Evolutionary conservation across 2,329 filamentous ascomycete genomes (phyloP).

Genomic region (Ophidiomyces ophidiicola): DNA sequence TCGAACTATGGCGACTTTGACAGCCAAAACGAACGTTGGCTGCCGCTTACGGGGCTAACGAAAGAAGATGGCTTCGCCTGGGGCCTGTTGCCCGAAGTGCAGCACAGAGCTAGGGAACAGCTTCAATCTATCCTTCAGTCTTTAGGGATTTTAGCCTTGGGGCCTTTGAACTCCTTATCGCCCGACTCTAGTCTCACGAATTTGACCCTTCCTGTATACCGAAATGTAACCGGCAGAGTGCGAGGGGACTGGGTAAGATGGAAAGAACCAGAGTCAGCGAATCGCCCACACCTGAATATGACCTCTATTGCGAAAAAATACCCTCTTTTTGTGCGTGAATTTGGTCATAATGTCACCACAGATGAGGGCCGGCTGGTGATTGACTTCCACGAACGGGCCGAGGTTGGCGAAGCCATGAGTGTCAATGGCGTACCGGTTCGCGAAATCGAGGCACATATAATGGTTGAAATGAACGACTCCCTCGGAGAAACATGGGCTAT

Average conservation of each 20-base stretch:
- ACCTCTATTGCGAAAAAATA: slow-evolving; percentile 52
- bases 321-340: slow-evolving; percentile 55
- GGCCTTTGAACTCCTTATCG: slow-evolving; percentile 16
- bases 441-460: slow-evolving; percentile 57
- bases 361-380: slow-evolving; percentile 56
- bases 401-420: slow-evolving; percentile 27
- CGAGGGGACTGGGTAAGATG: slow-evolving; percentile 62
- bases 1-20: slow-evolving; percentile 44
- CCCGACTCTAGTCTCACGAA: slow-evolving; percentile 27
- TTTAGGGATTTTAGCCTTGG: slow-evolving; percentile 24
- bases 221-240: slow-evolving; percentile 65
- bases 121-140: slow-evolving; percentile 26
- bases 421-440: slow-evolving; percentile 46
- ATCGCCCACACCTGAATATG: slow-evolving; percentile 48
- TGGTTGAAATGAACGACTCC: slow-evolving; percentile 58
- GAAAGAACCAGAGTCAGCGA: slow-evolving; percentile 29
- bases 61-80: slow-evolving; percentile 64
- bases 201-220: slow-evolving; percentile 50
- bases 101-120: slow-evolving; percentile 51
- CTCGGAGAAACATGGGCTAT: slow-evolving; percentile 68
- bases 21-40: slow-evolving; percentile 35
- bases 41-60: slow-evolving; percentile 69
- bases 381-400: slow-evolving; percentile 48
- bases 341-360: slow-evolving; percentile 72
- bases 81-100: slow-evolving; percentile 57